phyloP scores from a whole-genome alignment of 2,329 filamentous ascomycete species.

The Ceratocystiopsis sp. region DNA sequence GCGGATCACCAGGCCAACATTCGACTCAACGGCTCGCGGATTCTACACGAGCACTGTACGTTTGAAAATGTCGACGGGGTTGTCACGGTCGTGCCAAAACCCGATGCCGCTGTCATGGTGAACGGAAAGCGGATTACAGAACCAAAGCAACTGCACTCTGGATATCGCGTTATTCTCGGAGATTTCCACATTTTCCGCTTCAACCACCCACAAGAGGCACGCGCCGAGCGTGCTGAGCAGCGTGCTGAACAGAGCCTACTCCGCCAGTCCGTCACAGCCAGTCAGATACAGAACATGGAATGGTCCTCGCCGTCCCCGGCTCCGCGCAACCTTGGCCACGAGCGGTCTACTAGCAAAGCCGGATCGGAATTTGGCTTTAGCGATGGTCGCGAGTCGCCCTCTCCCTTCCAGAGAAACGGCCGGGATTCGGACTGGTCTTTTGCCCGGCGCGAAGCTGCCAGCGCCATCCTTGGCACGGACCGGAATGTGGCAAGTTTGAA shows the following conservation, averaged over 20 bases:
- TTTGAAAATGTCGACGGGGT: slow-evolving; percentile 89
- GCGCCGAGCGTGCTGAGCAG: slow-evolving; percentile 76
- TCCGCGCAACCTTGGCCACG: slow-evolving; percentile 49
- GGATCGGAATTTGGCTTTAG: slow-evolving; percentile 49
- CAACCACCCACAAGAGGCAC: slow-evolving; percentile 92
- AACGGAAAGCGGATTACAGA: slow-evolving; percentile 84
- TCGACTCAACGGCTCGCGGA: slow-evolving; percentile 81
- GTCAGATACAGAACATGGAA: slow-evolving; percentile 42
- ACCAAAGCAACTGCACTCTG: slow-evolving; percentile 71
- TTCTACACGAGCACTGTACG: slow-evolving; percentile 78
- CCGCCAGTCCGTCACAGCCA: slow-evolving; percentile 60
- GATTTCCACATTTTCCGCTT: slow-evolving; percentile 99
- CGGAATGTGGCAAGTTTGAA: slow-evolving; percentile 81
- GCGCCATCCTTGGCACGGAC: slow-evolving; percentile 74
- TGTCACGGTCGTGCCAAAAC: slow-evolving; percentile 77
- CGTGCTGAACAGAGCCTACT: slow-evolving; percentile 65
- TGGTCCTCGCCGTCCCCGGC: slow-evolving; percentile 38
- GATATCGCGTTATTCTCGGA: slow-evolving; percentile 85
- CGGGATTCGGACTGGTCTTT: slow-evolving; percentile 90
- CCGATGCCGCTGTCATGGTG: slow-evolving; percentile 95
- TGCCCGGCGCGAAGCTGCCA: slow-evolving; percentile 82
- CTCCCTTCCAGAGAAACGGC: slow-evolving; percentile 44
- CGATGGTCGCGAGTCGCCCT: slow-evolving; percentile 63
- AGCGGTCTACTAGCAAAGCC: slow-evolving; percentile 62
- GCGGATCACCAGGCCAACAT: slow-evolving; percentile 66